Base-by-base conservation (phyloP, 805 yeast genomes). In the Yarrowia deformans region DNA sequence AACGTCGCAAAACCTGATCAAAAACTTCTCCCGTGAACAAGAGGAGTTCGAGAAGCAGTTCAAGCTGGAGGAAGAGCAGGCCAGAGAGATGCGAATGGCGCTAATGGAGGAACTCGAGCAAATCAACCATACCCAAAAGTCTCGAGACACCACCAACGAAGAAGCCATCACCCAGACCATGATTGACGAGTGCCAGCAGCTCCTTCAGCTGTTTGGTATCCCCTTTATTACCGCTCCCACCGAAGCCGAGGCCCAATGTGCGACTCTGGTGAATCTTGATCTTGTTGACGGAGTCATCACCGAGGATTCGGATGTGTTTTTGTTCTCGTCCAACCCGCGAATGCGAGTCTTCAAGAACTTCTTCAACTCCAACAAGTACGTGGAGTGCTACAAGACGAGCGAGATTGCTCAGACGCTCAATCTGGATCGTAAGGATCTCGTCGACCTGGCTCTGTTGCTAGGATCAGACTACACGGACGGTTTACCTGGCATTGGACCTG, bases 201-300 rank as follows among this genome's bases (percentile, higher is more conserved):
- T 95, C 50, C 81, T 95, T 9, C 85, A 90, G 37, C 79, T 94
- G 68, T 95, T 95, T 81, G 99, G 99, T 0, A 90, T 95, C 5
- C 99, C 99, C 0, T 95, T 87, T 73, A 84, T 95, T 10, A 91
- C 97, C 0, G 98, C 99, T 0, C 99, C 99, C 0, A 92, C 92
- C 93, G 99, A 95, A 79, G 99, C 99, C 1, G 99, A 95, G 79
- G 98, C 99, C 0, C 99, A 95, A 75, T 95, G 99, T 79, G 97
- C 97, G 0, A 91, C 89, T 72, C 79, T 95, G 8, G 78, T 87
- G 48, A 75, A 78, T n/a, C 77, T 93, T 29, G 86, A 84, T 0
- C 80, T 95, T 19, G 97, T 94, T 4, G 98, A 95, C 78, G 99
- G 99, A 0, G 89, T 95, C 7, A 88, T 95, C 32, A 95, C 99